Conservation (phyloP, 768 basidiomycete genomes). For the Leccinum variicolor region DNA sequence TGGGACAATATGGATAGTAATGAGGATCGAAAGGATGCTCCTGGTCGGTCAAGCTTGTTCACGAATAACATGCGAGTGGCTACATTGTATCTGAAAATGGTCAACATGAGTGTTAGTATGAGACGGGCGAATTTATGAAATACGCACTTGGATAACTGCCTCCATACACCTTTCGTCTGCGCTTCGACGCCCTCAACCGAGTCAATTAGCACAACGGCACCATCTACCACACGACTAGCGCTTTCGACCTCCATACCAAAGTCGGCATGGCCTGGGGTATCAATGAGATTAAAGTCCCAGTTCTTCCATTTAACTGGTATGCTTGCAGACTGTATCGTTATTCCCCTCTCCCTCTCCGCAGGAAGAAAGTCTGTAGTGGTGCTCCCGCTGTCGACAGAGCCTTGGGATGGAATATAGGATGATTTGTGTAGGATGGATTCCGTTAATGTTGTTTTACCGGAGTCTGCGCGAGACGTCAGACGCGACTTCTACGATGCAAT, state of each 20-base stretch:
- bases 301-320: constrained; percentile 84
- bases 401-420: constrained; percentile 66
- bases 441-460: constrained; percentile 86
- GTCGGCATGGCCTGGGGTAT: constrained; percentile 91
- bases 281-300: constrained; percentile 84
- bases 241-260: constrained; percentile 98
- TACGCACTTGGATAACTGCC: constrained; percentile 75
- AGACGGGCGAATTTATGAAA: constrained; percentile 13
- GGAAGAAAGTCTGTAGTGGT: constrained; percentile 90
- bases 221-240: constrained; percentile 86
- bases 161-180: constrained; percentile 88
- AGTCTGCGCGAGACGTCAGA: constrained; percentile 48
- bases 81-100: constrained; percentile 64
- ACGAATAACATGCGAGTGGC: constrained; percentile 74
- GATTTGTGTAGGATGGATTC: constrained; percentile 83
- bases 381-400: constrained; percentile 86
- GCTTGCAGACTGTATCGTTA: constrained; percentile 90
- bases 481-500: not conserved
- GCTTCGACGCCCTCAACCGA: constrained; percentile 91
- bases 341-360: constrained; percentile 85
- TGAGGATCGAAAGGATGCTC: constrained; percentile 74
- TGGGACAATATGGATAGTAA: constrained; percentile 70
- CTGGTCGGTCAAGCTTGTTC: constrained; percentile 86
- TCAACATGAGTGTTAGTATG: constrained; percentile 2
- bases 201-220: constrained; percentile 84